Evolutionary conservation across 305 asterid genomes (phyloP), one percentile per base, ranked within the genome.

Genomic region (Fraxinus nigra): DNA sequence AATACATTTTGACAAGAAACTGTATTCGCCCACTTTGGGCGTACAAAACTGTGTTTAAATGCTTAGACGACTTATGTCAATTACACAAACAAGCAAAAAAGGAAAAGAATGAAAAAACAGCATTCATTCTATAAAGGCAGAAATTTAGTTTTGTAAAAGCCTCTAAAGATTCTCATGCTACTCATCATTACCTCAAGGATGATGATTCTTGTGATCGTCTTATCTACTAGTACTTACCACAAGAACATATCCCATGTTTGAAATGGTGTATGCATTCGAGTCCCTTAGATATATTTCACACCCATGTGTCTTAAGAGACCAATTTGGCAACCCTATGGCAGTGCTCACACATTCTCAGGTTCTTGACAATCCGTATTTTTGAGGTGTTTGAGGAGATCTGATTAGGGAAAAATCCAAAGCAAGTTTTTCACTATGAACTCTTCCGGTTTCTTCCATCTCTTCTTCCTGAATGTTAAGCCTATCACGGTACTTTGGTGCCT

Each of bases 231-330:
- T 92, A 94, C 35, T 90, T 90, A 33, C 90, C 92, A 85, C 95
- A 94, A 78, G 97, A 93, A 86, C 97, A 93, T 30, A 67, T 81
- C 65, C 97, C 97, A n/a, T 91, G 72, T 78, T 86, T 86, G 85
- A 94, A 91, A 92, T 88, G 97, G 87, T 94, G 98, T 69, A 94
- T 87, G 87, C 95, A 92, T 85, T 89, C n/a, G 94, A 80, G 78
- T 94, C 97, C 22, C 78, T 80, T 32, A 91, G 20, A 46, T 89
- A 90, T 87, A 94, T 88, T 81, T 90, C 92, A 80, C 92, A 82
- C 11, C 80, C 81, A 51, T 82, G 85, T 54, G 77, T 83, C 72
- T 80, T 84, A 20, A 20, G 94, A 93, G 20, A 90, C 86, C 86
- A 82, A 46, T 82, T 94, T 90, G 74, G 89, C 92, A 83, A 88